These are phyloP conservation scores for Beauveria sp. DNA, from an alignment of 2,329 filamentous ascomycete genomes.

Conservation along the genomic window DNA sequence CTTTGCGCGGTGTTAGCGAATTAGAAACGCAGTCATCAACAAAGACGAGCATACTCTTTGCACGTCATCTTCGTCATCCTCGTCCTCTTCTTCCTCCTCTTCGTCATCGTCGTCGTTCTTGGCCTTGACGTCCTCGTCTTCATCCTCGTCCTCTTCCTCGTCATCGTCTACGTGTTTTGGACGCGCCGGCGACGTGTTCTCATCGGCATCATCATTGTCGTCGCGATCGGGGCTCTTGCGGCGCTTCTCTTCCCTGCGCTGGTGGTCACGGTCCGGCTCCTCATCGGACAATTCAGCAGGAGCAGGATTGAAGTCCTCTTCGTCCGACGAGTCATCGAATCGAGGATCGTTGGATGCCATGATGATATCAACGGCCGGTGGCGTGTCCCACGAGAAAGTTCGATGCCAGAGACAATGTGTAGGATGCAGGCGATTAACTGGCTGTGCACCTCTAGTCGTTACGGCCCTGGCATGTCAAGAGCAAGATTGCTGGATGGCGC, in stretches of 20 bases:
- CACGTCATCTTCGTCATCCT: conserved; percentile 59
- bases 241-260: conserved; percentile 32
- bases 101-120: conserved; percentile 28
- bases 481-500: conserved; percentile 1
- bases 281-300: conserved; percentile 66
- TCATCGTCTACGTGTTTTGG: conserved; percentile 24
- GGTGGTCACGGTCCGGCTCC: conserved; percentile 32
- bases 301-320: conserved; percentile 82
- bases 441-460: conserved; percentile 7
- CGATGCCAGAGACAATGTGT: conserved; percentile 11
- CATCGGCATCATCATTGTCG: conserved; percentile 29
- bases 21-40: not conserved
- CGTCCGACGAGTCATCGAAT: conserved; percentile 63
- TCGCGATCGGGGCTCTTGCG: conserved; percentile 4
- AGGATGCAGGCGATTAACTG: not conserved
- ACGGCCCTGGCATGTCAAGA: conserved; percentile 9
- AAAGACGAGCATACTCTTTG: conserved; percentile 44
- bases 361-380: conserved; percentile 16
- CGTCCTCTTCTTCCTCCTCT: conserved; percentile 35
- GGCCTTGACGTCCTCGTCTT: conserved; percentile 26
- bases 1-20: conserved; percentile 25
- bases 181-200: conserved; percentile 20
- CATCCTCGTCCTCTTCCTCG: conserved; percentile 37
- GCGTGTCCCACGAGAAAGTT: not conserved
- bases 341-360: conserved; percentile 43